Base-by-base conservation (phyloP, 2,329 filamentous ascomycete genomes). In the Epichloe festucae region DNA sequence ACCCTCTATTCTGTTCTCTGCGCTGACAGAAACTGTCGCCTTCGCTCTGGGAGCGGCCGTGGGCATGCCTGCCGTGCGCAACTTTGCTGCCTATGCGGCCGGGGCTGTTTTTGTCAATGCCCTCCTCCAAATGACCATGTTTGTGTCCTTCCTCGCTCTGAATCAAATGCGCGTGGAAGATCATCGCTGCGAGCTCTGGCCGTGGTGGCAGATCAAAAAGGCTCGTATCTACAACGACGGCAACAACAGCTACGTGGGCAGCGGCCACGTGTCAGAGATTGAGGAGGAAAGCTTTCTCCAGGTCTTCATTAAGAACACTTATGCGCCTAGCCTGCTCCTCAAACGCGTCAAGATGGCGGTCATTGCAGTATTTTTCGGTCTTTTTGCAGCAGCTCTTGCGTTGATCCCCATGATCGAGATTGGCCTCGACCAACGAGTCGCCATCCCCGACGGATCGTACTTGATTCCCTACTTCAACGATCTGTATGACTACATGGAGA, bases 101-200 rank as follows among this genome's bases (percentile, higher is more conserved):
- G 93, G 93, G 48, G 93, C 93, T 11, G 93, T 98, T 11, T 84
- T 97, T 60, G 91, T 98, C 74, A 98, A 98, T 64, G 94, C 94
- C 0, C 66, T 97, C n/a, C 73, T 98, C 5, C 93, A 98, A 66
- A 85, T 97, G 58, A 98, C 94, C 1, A 91, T 97, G 82, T 98
- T 98, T 63, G 79, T 96, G 40, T 91, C 94, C 1, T 85, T 97
- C 3, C 76, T 98, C 7, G 82, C 90, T 2, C 76, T 95, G 53
- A 98, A 98, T 63, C 93, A 98, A 69, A 80, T 82, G 63, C 81
- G 94, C 8, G 90, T 95, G 1, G 91, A 98, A 63, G 85, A 87
- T 59, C 81, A 87, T 51, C 82, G 91, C 27, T 89, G 89, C 46
- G 93, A 98, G 66, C 93, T 94, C 63, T 82, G 96, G 63, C 94